A percentile compares a stretch with the other conserved stretches of the same genome.
phyloP scores from a whole-genome alignment of 352 stramenopile genomes.

The Globisporangium parvum region DNA sequence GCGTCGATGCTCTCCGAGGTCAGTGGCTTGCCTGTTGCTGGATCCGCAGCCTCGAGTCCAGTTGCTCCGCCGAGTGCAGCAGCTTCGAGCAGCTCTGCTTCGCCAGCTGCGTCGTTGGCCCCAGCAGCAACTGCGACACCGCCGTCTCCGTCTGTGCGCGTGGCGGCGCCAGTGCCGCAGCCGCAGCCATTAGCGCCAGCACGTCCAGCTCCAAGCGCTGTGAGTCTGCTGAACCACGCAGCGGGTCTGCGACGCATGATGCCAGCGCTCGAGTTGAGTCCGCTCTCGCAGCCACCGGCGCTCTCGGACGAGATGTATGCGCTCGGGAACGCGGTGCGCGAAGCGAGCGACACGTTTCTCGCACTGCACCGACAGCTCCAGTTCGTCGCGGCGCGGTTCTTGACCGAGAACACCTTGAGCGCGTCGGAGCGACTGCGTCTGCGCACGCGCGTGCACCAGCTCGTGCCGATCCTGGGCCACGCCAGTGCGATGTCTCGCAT shows the following conservation, averaged over 20 bases:
- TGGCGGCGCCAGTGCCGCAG: too few species aligned
- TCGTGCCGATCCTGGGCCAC: constrained; percentile 19
- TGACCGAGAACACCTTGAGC: constrained; percentile 21
- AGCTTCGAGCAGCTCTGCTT: constrained; percentile 2
- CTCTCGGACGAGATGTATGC: constrained; percentile 25
- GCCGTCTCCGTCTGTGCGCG: background rate
- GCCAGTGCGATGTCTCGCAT: constrained; percentile 8
- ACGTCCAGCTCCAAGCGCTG: background rate
- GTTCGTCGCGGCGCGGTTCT: constrained; percentile 20
- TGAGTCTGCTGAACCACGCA: constrained; percentile 17
- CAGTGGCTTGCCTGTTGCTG: too few species aligned
- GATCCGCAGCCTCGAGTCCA: background rate
- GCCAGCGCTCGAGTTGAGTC: constrained; percentile 17
- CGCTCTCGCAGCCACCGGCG: constrained; percentile 15
- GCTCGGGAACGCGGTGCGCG: constrained; percentile 21
- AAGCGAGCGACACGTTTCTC: constrained; percentile 28
- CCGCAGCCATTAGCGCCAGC: background rate
- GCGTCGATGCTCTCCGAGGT: constrained; percentile 15
- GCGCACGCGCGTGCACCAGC: constrained; percentile 16
- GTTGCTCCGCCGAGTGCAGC: background rate
- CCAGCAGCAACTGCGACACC: background rate
- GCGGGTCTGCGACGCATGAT: constrained; percentile 20
- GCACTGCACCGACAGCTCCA: constrained; percentile 29
- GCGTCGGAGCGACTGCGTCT: constrained; percentile 17
- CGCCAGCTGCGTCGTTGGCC: background rate